Percentiles rank a stretch among this genome's conserved stretches.
Conservation (phyloP, 2,329 filamentous ascomycete species). For the Seiridium cupressi region DNA sequence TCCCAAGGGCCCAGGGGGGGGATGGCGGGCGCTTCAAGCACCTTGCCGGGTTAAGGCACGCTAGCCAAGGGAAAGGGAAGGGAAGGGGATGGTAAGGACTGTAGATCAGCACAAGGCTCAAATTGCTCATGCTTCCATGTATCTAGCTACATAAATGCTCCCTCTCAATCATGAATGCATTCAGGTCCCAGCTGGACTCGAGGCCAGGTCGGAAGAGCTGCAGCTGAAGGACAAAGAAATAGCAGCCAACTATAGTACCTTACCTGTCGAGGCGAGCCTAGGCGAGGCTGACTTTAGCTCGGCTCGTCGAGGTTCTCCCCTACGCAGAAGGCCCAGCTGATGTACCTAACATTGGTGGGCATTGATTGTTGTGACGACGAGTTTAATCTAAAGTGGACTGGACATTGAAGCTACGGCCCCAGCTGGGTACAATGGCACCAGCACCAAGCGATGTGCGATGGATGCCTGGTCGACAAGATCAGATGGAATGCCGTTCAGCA, state of each 20-base stretch:
- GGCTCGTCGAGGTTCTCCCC: not conserved
- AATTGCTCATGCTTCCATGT: too few relatives aligned
- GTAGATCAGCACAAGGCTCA: too few relatives aligned
- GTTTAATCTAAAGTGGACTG: too few relatives aligned
- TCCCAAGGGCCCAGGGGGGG: not conserved
- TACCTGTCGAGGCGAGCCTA: too few relatives aligned
- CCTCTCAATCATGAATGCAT: too few relatives aligned
- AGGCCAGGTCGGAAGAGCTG: not conserved
- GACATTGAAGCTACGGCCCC: too few relatives aligned
- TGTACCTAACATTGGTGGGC: too few relatives aligned
- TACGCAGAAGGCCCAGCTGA: not conserved
- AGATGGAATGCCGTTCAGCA: not conserved
- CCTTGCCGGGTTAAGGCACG: constrained; percentile 5
- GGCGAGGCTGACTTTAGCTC: too few relatives aligned
- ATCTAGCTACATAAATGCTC: too few relatives aligned
- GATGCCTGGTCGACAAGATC: not conserved
- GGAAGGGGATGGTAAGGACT: not conserved
- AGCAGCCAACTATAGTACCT: not conserved
- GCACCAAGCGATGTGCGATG: not conserved
- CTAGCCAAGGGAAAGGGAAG: not conserved
- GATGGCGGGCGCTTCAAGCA: not conserved
- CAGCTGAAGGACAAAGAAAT: not conserved
- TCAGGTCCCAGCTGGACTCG: too few relatives aligned
- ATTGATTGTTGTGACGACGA: too few relatives aligned
- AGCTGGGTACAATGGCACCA: too few relatives aligned